A percentile compares a stretch with the other conserved stretches of the same genome.
Conservation (phyloP, 1,139 yeast species). For the Blastobotrys elegans region DNA sequence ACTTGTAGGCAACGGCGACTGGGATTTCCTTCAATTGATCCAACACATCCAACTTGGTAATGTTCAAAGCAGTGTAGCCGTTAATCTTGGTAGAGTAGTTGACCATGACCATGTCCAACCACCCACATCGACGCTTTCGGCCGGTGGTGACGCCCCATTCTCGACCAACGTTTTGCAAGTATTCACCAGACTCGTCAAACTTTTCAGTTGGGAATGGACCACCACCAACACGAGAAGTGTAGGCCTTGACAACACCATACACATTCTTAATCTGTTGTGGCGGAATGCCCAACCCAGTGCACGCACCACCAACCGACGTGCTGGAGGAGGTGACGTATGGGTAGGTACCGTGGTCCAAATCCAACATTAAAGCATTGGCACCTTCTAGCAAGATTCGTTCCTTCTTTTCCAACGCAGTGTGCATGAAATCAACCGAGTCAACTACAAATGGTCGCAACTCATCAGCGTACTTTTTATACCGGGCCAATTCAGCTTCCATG, state of each 20-base stretch:
- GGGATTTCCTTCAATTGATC: constrained; percentile 84
- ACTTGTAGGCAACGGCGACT: constrained; percentile 76
- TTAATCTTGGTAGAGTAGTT: constrained; percentile 86
- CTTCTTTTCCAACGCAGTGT: constrained; percentile 67
- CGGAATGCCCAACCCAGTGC: constrained; percentile 94
- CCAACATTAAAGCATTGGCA: constrained; percentile 97
- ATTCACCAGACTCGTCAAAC: constrained; percentile 79
- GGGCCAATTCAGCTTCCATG: constrained; percentile 68
- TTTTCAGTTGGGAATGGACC: constrained; percentile 99
- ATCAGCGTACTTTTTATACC: constrained; percentile 71
- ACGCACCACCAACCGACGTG: constrained; percentile 97
- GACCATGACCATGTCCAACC: constrained; percentile 95
- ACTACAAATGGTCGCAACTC: constrained; percentile 83
- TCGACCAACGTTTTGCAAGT: constrained; percentile 85
- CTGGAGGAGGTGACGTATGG: constrained; percentile 95
- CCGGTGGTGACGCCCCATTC: constrained; percentile 99
- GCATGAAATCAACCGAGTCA: constrained; percentile 87
- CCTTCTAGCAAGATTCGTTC: constrained; percentile 94
- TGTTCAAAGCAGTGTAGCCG: constrained; percentile 90
- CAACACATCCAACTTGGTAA: constrained; percentile 91
- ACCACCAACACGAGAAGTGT: constrained; percentile 98
- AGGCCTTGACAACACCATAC: constrained; percentile 97
- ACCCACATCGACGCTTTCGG: constrained; percentile 98
- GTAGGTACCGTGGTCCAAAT: constrained; percentile 95
- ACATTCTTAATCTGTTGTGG: constrained; percentile 74